Percentiles rank a stretch among this genome's conserved stretches.
Conservation (phyloP, 192 early-diverging fungal species). For the Gaertneriomyces semiglobifer region DNA sequence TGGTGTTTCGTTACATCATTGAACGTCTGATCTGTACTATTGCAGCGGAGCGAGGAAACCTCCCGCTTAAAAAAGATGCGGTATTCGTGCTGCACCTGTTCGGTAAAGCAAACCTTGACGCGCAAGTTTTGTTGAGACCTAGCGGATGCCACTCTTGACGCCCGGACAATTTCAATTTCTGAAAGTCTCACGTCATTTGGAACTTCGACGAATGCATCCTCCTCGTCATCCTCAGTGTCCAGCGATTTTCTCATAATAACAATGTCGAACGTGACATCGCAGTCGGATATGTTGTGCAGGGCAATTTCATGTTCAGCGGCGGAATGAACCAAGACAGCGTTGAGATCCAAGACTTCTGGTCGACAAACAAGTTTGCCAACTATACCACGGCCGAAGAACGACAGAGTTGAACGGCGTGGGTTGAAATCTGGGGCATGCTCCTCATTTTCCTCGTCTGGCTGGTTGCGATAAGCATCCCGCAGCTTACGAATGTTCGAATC, state of each 20-base stretch:
- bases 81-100: constrained; percentile 37
- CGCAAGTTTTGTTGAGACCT: constrained; percentile 47
- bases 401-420: constrained; percentile 33
- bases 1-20: too few species aligned
- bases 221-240: background rate
- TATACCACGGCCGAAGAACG: constrained; percentile 45
- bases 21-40: too few species aligned
- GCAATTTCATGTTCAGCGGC: constrained; percentile 45
- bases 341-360: constrained; percentile 42
- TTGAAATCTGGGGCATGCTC: constrained; percentile 22
- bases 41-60: background rate
- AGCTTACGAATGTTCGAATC: background rate
- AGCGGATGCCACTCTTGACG: constrained; percentile 34
- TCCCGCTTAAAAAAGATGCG: constrained; percentile 40
- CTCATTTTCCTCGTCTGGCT: background rate
- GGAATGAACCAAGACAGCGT: constrained; percentile 52
- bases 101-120: constrained; percentile 39
- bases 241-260: background rate
- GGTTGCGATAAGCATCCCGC: background rate
- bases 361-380: constrained; percentile 34
- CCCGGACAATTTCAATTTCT: constrained; percentile 43
- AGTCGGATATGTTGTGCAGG: constrained; percentile 47
- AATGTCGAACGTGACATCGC: constrained; percentile 49
- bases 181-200: constrained; percentile 20
- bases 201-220: constrained; percentile 9